Conservation (phyloP, 2,329 filamentous ascomycete species). For the Beauveria pseudobassiana region DNA sequence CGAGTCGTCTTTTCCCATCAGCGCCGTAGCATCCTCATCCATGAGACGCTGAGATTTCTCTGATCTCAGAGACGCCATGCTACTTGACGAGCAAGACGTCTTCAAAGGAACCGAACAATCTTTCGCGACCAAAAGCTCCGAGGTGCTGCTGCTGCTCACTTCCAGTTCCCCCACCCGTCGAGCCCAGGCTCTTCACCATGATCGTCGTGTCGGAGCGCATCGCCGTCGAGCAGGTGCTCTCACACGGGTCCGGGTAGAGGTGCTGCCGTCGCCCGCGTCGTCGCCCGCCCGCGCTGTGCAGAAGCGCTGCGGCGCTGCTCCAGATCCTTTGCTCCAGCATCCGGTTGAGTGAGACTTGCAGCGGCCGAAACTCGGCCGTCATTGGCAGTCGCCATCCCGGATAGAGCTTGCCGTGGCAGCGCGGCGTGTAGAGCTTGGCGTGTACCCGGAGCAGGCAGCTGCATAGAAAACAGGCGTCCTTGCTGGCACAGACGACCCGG, state of each 20-base stretch:
- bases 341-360: background rate
- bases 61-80: background rate
- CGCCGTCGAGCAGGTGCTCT: slow-evolving; percentile 2
- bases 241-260: background rate
- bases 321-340: background rate
- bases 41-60: background rate
- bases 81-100: background rate
- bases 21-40: too few relatives aligned
- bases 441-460: background rate
- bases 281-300: background rate
- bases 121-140: too few relatives aligned
- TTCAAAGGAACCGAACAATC: background rate
- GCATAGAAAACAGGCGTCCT: slow-evolving; percentile 3
- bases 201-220: background rate
- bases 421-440: background rate
- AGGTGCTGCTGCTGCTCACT: too few relatives aligned
- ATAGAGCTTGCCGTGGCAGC: slow-evolving; percentile 7
- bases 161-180: too few relatives aligned
- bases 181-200: background rate
- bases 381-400: background rate
- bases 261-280: background rate
- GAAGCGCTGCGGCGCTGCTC: background rate
- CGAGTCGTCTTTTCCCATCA: too few relatives aligned
- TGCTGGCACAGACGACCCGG: background rate
- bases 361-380: background rate